phyloP scores from a whole-genome alignment of 768 basidiomycete species.

The Boletus subparvulus region DNA sequence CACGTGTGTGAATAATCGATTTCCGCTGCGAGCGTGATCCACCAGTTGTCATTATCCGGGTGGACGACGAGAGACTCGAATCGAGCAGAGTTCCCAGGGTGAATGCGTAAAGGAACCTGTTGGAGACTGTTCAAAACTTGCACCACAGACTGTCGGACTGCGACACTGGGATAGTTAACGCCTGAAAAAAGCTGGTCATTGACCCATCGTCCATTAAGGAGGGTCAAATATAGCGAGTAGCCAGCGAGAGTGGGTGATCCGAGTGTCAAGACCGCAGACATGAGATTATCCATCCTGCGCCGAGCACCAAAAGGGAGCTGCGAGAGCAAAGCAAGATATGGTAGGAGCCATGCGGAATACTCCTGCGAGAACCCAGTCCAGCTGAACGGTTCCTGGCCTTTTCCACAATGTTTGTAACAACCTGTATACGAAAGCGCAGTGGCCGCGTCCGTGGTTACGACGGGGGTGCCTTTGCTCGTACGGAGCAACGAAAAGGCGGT shows the following conservation, averaged over 20 bases:
- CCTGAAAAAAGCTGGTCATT: conserved; percentile 31
- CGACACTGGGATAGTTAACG: conserved; percentile 24
- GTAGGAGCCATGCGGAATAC: conserved; percentile 46
- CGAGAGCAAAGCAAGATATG: conserved; percentile 48
- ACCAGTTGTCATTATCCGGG: conserved; percentile 44
- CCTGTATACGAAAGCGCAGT: conserved; percentile 10
- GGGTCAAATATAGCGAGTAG: conserved; percentile 44
- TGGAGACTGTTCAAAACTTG: conserved; percentile 41
- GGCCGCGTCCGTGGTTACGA: background rate
- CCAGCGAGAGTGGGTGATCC: conserved; percentile 46
- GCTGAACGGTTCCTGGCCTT: conserved; percentile 10
- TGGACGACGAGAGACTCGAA: conserved; percentile 44
- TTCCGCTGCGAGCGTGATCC: conserved; percentile 33
- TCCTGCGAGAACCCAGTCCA: conserved; percentile 33
- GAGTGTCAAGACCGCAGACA: conserved; percentile 42
- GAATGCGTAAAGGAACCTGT: conserved; percentile 39
- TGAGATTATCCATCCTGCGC: conserved; percentile 41
- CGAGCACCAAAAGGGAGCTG: conserved; percentile 49
- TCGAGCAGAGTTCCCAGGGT: conserved; percentile 23
- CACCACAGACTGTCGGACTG: conserved; percentile 24
- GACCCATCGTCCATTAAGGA: conserved; percentile 46
- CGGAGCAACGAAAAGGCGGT: conserved; percentile 16
- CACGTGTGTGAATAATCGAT: conserved; percentile 42
- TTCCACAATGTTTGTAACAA: conserved; percentile 14
- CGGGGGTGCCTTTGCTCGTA: conserved; percentile 3